Percentiles rank a stretch among this genome's conserved stretches.
Evolutionary conservation across 2,329 filamentous ascomycete species (phyloP).

Genomic region (Lomentospora prolificans): DNA sequence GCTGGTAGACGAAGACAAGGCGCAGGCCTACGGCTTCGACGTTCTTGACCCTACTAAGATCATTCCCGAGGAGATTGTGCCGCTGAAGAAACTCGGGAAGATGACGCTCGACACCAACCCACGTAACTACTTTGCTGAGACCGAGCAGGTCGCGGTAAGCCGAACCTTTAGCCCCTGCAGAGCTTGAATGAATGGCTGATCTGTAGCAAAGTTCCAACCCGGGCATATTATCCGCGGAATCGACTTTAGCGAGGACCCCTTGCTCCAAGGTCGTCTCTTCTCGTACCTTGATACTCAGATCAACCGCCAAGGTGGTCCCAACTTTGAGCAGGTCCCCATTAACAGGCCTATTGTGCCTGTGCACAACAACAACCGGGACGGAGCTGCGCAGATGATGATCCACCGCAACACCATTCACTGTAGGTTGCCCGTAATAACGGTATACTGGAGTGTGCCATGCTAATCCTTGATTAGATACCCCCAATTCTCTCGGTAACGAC

Average conservation of each 20-base stretch:
- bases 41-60: slow-evolving; percentile 78
- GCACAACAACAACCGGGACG: slow-evolving; percentile 69
- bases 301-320: slow-evolving; percentile 53
- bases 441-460: not conserved
- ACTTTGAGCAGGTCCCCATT: slow-evolving; percentile 70
- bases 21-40: slow-evolving; percentile 76
- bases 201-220: slow-evolving; percentile 54
- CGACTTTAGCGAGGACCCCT: slow-evolving; percentile 66
- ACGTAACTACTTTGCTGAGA: slow-evolving; percentile 75
- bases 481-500: slow-evolving; percentile 56
- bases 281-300: slow-evolving; percentile 60
- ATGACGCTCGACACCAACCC: slow-evolving; percentile 70
- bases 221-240: slow-evolving; percentile 70
- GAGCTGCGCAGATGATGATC: slow-evolving; percentile 62
- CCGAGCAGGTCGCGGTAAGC: slow-evolving; percentile 58
- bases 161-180: too few relatives aligned
- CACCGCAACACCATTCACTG: slow-evolving; percentile 3
- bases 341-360: slow-evolving; percentile 67
- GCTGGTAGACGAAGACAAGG: slow-evolving; percentile 57
- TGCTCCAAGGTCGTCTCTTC: slow-evolving; percentile 64
- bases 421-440: not conserved
- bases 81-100: slow-evolving; percentile 68
- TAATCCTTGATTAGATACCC: slow-evolving; percentile 44
- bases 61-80: slow-evolving; percentile 71
- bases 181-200: too few relatives aligned